These are phyloP conservation scores for Ganoderma multipileum DNA, from an alignment of 1,284 basidiomycete species.

Conservation along the genomic window DNA sequence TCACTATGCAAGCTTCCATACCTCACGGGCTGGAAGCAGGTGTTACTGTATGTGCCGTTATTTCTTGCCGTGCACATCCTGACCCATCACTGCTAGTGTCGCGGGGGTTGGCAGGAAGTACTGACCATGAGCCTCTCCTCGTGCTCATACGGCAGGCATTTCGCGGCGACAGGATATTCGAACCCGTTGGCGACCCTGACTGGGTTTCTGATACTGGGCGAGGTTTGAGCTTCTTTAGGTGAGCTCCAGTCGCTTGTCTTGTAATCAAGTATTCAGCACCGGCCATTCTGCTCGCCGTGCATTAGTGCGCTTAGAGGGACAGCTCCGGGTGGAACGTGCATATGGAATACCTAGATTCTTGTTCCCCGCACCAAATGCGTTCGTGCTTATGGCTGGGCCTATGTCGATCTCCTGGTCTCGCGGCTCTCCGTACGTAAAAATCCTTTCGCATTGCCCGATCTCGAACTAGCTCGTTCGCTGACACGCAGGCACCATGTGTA, in stretches of 20 bases:
- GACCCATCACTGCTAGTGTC: constrained; percentile 54
- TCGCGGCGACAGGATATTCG: constrained; percentile 87
- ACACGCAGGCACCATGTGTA: constrained; percentile 38
- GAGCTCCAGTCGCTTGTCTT: constrained; percentile 34
- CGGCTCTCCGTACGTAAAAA: constrained; percentile 70
- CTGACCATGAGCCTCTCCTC: too few relatives aligned
- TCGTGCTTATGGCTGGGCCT: constrained; percentile 87
- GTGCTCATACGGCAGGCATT: constrained; percentile 89
- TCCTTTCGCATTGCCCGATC: background rate
- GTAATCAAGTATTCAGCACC: background rate
- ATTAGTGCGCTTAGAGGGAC: constrained; percentile 86
- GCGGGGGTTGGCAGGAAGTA: constrained; percentile 67
- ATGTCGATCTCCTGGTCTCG: background rate
- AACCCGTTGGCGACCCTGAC: constrained; percentile 93
- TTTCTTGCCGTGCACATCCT: background rate
- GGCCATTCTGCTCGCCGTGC: background rate
- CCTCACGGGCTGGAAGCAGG: constrained; percentile 72
- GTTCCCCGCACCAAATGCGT: constrained; percentile 94
- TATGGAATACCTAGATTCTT: constrained; percentile 89
- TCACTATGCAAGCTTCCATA: too few relatives aligned
- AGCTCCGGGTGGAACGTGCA: constrained; percentile 84
- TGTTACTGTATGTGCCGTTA: constrained; percentile 57
- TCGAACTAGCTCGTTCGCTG: background rate
- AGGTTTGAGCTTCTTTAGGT: constrained; percentile 87
- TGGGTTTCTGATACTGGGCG: constrained; percentile 79